Evolutionary conservation across 768 basidiomycete species (phyloP), one percentile per base, ranked within the genome.

Genomic region (Lactarius hengduanensis): DNA sequence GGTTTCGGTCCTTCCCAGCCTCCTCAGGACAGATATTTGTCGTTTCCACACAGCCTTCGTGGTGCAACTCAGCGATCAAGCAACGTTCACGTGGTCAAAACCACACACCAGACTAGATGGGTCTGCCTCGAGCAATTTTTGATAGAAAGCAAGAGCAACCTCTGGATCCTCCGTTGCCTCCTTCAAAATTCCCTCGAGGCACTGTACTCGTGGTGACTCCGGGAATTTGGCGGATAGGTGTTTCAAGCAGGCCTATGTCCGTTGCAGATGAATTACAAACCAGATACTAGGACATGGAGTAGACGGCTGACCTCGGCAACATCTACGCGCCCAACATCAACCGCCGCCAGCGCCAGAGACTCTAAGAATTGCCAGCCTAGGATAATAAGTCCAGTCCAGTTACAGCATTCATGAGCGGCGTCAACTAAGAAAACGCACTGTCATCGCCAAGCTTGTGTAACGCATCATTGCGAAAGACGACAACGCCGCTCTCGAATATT

Each of bases 361-460:
- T 96, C 95, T 9, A 92, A 76, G 68, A 91, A 87, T 13, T 83
- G 82, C 92, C 91, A 94, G 36, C 82, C 94, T 94, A 71, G 54
- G 66, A 40, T 58, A 16, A 13, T 61, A 61, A 53, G 56, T 13
- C 43, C n/a, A n/a, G n/a, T n/a, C n/a, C 32, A 7, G 30, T 7
- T 26, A 53, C 26, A 26, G 50, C 26, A 26, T 26, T 50, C 4
- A 53, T 26, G 6, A 34, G n/a, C 28, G 30, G 59, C n/a, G n/a
- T 50, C 57, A 36, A 66, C 15, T n/a, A 22, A 32, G 47, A 15
- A 41, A 4, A 53, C 61, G 43, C 32, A 75, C 76, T 71, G 57
- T 78, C 76, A 38, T 80, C 78, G 8, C 75, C 75, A 32, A 74
- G 71, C 53, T 65, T 74, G 55, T 71, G 70, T 43, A 74, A 67